These are phyloP conservation scores for Cantharellus cinnabarinus DNA, from an alignment of 768 basidiomycete species.

Conservation along the genomic window DNA sequence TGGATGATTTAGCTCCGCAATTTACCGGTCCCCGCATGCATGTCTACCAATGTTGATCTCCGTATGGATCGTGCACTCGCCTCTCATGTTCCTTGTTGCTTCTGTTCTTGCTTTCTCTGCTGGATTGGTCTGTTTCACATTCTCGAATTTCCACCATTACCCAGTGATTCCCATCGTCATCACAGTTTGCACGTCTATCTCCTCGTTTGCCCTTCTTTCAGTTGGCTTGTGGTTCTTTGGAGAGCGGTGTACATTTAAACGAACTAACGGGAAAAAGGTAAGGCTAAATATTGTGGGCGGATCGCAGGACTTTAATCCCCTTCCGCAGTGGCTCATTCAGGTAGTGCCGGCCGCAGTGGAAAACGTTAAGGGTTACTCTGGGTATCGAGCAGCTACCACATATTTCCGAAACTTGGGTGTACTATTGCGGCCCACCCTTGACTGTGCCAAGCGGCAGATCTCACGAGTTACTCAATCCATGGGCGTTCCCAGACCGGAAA, in stretches of 20 bases:
- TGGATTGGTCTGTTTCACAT: constrained; percentile 6
- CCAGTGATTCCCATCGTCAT: background rate
- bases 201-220: constrained; percentile 5
- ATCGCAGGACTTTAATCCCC: background rate
- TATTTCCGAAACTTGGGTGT: too few species aligned
- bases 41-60: constrained; percentile 7
- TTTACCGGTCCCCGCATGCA: constrained; percentile 6
- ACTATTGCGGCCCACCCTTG: too few species aligned
- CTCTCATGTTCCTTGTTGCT: constrained; percentile 6
- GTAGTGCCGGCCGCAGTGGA: background rate
- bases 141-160: background rate
- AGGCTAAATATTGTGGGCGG: background rate
- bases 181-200: constrained; percentile 3
- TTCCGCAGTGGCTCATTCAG: background rate
- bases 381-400: too few species aligned
- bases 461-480: too few species aligned
- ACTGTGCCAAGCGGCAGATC: too few species aligned
- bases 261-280: background rate
- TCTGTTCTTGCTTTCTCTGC: constrained; percentile 7
- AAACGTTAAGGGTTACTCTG: background rate
- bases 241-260: constrained; percentile 6
- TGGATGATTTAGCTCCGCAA: background rate
- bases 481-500: too few species aligned
- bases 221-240: constrained; percentile 6
- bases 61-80: constrained; percentile 7